Evolutionary conservation across 2,329 filamentous ascomycete species (phyloP), one percentile per base, ranked within the genome.

Genomic region (Xylaria sp.): DNA sequence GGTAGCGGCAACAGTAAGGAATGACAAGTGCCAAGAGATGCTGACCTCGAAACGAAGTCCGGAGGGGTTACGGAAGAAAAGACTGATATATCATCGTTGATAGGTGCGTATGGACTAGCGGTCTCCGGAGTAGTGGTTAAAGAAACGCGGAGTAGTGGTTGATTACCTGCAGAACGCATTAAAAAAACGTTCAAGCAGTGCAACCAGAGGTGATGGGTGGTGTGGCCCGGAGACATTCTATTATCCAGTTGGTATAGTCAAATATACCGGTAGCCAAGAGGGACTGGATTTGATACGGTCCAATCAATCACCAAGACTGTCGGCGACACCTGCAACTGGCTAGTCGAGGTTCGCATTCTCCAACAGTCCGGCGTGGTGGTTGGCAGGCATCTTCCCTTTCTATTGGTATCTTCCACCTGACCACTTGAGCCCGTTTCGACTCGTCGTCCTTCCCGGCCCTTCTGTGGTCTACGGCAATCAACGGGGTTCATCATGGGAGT

Each of bases 221-320:
- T 63, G 59, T 63, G 61, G 56, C 23, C 32, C 59, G 25, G 51
- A 58, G 59, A 44, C n/a, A 28, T 39, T 39, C 15, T 55, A 51
- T 3, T 8, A 39, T 41, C 18, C 5, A 54, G 20, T 59, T 61
- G 63, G 63, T 15, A 44, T 59, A 54, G 63, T 63, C 57, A 20
- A 64, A 50, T 63, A 39, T 66, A 32, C 62, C 61, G 58, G 54
- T 41, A 50, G 65, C 66, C 60, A 69, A 71, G 66, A 63, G 63
- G 51, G 28, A 44, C 54, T 55, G 44, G 55, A 59, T 51, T 28
- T 25, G 23, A 10, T 54, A 58, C 48, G 52, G 23, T 1, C 65
- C 68, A 70, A 62, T 67, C 65, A 70, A 54, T 23, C 56, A 57
- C 32, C 46, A 63, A 32, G 46, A 34, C 57, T 25, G 58, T 51